A percentile compares a stretch with the other conserved stretches of the same genome.
Evolutionary conservation across 2,329 filamentous ascomycete genomes (phyloP).

Genomic region (Colletotrichum sansevieriae): DNA sequence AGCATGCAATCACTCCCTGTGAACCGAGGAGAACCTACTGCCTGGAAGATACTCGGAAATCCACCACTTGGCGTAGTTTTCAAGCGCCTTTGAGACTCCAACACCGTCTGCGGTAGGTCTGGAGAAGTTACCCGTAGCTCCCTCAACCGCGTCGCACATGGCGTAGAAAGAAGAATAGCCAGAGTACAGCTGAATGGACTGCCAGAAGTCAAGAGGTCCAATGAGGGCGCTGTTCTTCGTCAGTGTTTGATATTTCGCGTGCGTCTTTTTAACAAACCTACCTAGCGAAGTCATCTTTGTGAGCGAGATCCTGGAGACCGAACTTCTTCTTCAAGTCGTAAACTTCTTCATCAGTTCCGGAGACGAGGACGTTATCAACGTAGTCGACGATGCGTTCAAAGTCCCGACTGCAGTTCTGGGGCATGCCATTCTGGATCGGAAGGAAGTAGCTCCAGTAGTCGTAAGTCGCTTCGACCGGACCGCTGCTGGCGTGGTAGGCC

Average conservation of each 20-base stretch:
- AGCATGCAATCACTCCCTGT: slow-evolving; percentile 3
- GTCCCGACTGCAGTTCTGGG: slow-evolving; percentile 68
- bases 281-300: slow-evolving; percentile 64
- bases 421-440: slow-evolving; percentile 69
- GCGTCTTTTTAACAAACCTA: slow-evolving; percentile 27
- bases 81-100: slow-evolving; percentile 65
- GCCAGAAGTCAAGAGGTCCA: slow-evolving; percentile 50
- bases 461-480: slow-evolving; percentile 66
- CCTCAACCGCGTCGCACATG: slow-evolving; percentile 52
- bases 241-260: accelerated
- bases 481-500: slow-evolving; percentile 70
- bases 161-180: slow-evolving; percentile 52
- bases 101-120: slow-evolving; percentile 57
- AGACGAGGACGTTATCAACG: slow-evolving; percentile 62
- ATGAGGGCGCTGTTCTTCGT: slow-evolving; percentile 44
- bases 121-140: slow-evolving; percentile 40
- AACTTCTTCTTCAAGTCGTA: slow-evolving; percentile 64
- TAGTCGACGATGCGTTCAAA: slow-evolving; percentile 64
- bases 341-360: slow-evolving; percentile 57
- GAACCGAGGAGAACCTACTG: slow-evolving; percentile 53
- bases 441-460: slow-evolving; percentile 72
- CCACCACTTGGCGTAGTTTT: slow-evolving; percentile 68
- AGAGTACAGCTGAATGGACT: slow-evolving; percentile 51
- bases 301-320: slow-evolving; percentile 61
- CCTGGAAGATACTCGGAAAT: slow-evolving; percentile 60